These are phyloP conservation scores for Coleophoma crateriformis DNA, from an alignment of 2,329 filamentous ascomycete genomes.

Conservation along the genomic window DNA sequence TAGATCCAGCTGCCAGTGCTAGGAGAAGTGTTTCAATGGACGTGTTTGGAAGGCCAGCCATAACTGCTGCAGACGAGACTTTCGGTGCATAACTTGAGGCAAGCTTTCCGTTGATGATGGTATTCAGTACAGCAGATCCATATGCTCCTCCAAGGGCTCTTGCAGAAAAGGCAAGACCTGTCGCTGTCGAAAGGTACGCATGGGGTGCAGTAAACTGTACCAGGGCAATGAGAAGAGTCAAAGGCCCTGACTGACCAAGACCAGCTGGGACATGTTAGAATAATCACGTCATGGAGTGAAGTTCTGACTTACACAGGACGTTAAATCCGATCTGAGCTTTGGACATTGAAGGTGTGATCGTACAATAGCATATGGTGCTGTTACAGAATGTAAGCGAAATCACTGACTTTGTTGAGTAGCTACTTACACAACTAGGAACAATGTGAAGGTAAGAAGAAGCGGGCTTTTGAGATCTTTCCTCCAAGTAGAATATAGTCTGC, in stretches of 20 bases:
- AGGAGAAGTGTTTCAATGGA: slow-evolving; percentile 32
- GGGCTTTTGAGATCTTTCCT: slow-evolving; percentile 43
- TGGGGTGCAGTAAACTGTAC: slow-evolving; percentile 49
- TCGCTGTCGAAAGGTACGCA: slow-evolving; percentile 45
- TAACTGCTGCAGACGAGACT: slow-evolving; percentile 34
- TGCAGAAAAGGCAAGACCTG: slow-evolving; percentile 46
- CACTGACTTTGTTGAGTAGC: too few relatives aligned
- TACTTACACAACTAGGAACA: slow-evolving; percentile 41
- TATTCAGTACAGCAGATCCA: slow-evolving; percentile 44
- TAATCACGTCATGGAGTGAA: neutral
- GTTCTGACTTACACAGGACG: slow-evolving; percentile 28
- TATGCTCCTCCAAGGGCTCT: slow-evolving; percentile 48
- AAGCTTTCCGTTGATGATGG: slow-evolving; percentile 44
- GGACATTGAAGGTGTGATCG: slow-evolving; percentile 37
- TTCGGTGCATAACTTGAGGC: slow-evolving; percentile 31
- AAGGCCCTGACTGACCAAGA: slow-evolving; percentile 42
- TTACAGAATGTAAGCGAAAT: neutral
- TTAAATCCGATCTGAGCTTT: slow-evolving; percentile 40
- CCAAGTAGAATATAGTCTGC: slow-evolving; percentile 36
- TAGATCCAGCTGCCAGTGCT: slow-evolving; percentile 31
- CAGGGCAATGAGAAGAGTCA: slow-evolving; percentile 42
- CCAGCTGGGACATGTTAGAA: slow-evolving; percentile 24
- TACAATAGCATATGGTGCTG: slow-evolving; percentile 39
- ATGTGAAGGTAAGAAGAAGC: slow-evolving; percentile 37
- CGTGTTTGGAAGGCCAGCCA: slow-evolving; percentile 34